A percentile compares a stretch with the other conserved stretches of the same genome.
Evolutionary conservation across 306 rosid species (phyloP).

Genomic region (Dryas octopetala): DNA sequence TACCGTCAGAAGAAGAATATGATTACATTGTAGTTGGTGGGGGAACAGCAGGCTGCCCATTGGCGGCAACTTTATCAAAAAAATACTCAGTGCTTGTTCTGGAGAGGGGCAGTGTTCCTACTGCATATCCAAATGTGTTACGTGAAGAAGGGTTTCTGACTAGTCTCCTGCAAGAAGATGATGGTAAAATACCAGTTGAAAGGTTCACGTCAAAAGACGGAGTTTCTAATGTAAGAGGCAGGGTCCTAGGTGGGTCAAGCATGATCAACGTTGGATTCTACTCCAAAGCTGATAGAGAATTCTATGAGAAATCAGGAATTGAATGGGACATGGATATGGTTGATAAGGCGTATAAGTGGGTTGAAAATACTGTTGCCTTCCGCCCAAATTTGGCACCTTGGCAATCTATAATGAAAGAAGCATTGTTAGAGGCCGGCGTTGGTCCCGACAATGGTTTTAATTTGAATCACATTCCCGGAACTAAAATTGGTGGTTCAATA

Average conservation of each 20-base stretch:
- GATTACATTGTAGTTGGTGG: constrained; percentile 40
- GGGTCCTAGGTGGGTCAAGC: constrained; percentile 33
- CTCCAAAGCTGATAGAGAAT: constrained; percentile 16
- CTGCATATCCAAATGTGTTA: constrained; percentile 6
- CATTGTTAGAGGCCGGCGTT: constrained; percentile 20
- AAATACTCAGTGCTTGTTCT: constrained; percentile 34
- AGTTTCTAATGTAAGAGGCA: constrained; percentile 17
- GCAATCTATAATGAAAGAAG: constrained; percentile 8
- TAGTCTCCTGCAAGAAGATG: constrained; percentile 14
- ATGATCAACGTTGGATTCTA: constrained; percentile 30
- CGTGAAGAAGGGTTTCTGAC: background rate
- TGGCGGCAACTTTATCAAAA: constrained; percentile 34
- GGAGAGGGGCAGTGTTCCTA: constrained; percentile 29
- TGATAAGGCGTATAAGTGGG: constrained; percentile 25
- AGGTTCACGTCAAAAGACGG: constrained; percentile 32
- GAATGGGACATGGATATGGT: constrained; percentile 22
- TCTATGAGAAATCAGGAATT: constrained; percentile 11
- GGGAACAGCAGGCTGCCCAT: constrained; percentile 37
- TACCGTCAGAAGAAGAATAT: constrained; percentile 4
- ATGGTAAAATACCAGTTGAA: constrained; percentile 16
- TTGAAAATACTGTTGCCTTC: constrained; percentile 17
- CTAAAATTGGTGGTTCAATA: constrained; percentile 9
- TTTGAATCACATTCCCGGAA: constrained; percentile 17
- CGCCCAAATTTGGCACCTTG: background rate
- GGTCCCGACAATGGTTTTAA: constrained; percentile 24